Evolutionary conservation across 768 basidiomycete genomes (phyloP).

Genomic region (Pluteus cervinus): DNA sequence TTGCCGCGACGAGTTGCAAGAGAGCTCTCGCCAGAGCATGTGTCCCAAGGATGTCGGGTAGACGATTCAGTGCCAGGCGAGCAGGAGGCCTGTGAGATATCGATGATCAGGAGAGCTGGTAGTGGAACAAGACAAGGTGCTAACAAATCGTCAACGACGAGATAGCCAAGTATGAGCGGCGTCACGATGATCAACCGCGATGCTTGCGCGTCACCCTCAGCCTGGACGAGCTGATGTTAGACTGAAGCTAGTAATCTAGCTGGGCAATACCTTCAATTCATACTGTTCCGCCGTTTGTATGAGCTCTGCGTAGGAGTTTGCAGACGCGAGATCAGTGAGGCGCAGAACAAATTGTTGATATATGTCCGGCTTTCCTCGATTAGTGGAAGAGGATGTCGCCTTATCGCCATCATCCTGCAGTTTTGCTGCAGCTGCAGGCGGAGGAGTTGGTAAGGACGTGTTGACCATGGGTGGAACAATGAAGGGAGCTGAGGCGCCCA

Average conservation of each 20-base stretch:
- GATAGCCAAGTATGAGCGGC: constrained; percentile 60
- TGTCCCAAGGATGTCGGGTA: constrained; percentile 40
- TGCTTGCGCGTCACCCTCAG: constrained; percentile 29
- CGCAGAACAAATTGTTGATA: constrained; percentile 41
- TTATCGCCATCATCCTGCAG: constrained; percentile 43
- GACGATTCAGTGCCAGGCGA: constrained; percentile 47
- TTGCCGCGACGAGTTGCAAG: constrained; percentile 39
- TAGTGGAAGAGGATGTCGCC: constrained; percentile 12
- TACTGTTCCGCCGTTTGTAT: constrained; percentile 41
- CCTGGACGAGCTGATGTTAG: no score
- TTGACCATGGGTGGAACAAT: constrained; percentile 45
- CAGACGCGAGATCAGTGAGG: constrained; percentile 38
- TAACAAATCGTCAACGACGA: constrained; percentile 59
- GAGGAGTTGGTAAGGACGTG: constrained; percentile 60
- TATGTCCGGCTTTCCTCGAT: constrained; percentile 22
- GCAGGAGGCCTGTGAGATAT: constrained; percentile 45
- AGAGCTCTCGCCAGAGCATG: constrained; percentile 44
- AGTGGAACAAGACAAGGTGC: constrained; percentile 16
- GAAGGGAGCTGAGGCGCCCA: no score
- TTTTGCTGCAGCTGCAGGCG: constrained; percentile 50
- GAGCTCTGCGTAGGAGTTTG: constrained; percentile 36
- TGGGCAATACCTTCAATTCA: constrained; percentile 45
- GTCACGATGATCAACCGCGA: constrained; percentile 47
- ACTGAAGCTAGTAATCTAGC: constrained; percentile 1
- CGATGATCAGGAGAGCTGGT: neutral